Base-by-base conservation (phyloP, 2,329 filamentous ascomycete genomes). In the Ophiostoma sp. region DNA sequence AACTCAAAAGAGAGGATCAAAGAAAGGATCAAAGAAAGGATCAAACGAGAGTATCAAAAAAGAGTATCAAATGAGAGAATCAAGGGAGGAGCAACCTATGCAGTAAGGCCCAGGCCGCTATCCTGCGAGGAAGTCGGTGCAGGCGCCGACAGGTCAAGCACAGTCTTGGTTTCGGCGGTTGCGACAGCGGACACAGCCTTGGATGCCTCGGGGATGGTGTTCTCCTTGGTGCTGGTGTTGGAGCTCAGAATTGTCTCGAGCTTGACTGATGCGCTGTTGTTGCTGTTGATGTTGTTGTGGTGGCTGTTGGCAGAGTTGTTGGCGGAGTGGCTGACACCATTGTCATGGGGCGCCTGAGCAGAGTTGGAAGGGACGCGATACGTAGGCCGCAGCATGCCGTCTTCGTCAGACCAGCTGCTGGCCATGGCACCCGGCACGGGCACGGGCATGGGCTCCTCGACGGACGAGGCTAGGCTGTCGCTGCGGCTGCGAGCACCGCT, bases 211-310 rank as follows among this genome's bases (percentile, higher is more conserved):
- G 36, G 16, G 5, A 18, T 58, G 40, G 63, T 38, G 49, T 67
- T 72, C 67, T 71, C 69, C 68, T 69, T 75, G 64, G 49, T 18
- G 42, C 73, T 72, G 38, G 75, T 75, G 52, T 80, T 77, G 18
- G 78, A 79, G 75, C 81, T 82, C 65, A 76, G 70, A 18, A 83
- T 83, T 9, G 82, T 83, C 69, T 81, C 78, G 47, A 84, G 75
- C 72, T 79, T 81, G 4, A 81, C 80, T 63, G 18, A 49, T 4
- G 63, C 16, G 52, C 49, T 36, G n/a, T 47, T 41, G 52, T 38
- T 27, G 27, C 27, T 27, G 27, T 27, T 27, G 27, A 27, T 27
- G 27, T 27, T 27, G 49, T 4, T 7, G 49, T 3, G n/a, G 45
- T 16, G 45, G 45, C 4, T 47, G 55, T 18, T 55, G 55, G 52